A percentile compares a stretch with the other conserved stretches of the same genome.
Conservation (phyloP, 2,329 filamentous ascomycete species). For the Mycosphaerelloides madeirae region DNA sequence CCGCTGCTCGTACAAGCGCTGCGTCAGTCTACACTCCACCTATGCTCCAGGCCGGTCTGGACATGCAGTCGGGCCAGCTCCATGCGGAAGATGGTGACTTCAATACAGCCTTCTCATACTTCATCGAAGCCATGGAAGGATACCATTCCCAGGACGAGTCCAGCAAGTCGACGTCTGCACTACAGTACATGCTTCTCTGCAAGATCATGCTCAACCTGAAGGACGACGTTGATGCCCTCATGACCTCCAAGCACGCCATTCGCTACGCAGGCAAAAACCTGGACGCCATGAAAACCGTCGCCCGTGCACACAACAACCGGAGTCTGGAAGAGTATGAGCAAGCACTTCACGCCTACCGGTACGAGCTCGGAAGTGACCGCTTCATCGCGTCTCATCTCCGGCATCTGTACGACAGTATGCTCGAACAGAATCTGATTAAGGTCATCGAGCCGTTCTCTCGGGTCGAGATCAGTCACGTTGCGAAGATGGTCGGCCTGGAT, state of each 20-base stretch:
- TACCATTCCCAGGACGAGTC: constrained; percentile 91
- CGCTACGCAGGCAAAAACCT: constrained; percentile 94
- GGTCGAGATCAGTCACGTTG: constrained; percentile 94
- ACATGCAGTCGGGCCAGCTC: constrained; percentile 99
- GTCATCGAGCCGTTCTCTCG: constrained; percentile 98
- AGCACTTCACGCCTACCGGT: constrained; percentile 82
- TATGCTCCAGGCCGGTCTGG: constrained; percentile 86
- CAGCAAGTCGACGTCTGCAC: constrained; percentile 83
- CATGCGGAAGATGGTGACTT: constrained; percentile 99
- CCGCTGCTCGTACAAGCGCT: constrained; percentile 87
- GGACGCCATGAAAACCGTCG: constrained; percentile 98
- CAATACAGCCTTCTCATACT: constrained; percentile 97
- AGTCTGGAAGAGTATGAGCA: constrained; percentile 96
- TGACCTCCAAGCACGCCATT: constrained; percentile 92
- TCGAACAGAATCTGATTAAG: constrained; percentile 99
- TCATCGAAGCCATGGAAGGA: constrained; percentile 96
- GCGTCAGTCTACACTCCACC: constrained; percentile 97
- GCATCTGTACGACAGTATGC: constrained; percentile 93
- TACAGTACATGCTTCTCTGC: constrained; percentile 99
- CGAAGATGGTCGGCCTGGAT: constrained; percentile 94
- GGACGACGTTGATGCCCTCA: constrained; percentile 91
- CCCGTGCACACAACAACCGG: constrained; percentile 88
- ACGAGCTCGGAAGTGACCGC: constrained; percentile 86
- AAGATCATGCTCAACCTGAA: constrained; percentile 99
- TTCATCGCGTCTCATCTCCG: constrained; percentile 97